Percentiles rank a stretch among this genome's conserved stretches.
These are phyloP conservation scores for Fusarium oligoseptatum DNA, from an alignment of 2,329 filamentous ascomycete genomes.

Conservation along the genomic window DNA sequence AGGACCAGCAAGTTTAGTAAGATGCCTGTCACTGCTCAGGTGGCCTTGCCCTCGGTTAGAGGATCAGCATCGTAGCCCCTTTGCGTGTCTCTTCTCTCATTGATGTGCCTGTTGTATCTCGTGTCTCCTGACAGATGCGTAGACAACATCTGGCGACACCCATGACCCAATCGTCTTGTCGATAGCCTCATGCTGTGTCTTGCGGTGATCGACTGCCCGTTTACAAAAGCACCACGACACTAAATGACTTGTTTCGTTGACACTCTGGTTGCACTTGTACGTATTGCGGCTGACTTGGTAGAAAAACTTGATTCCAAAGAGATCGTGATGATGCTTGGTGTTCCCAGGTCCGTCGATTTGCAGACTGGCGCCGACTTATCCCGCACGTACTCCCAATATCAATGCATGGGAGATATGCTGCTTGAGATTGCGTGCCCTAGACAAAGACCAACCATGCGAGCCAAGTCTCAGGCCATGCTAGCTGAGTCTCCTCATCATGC, in stretches of 20 bases:
- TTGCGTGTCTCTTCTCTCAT: constrained; percentile 9
- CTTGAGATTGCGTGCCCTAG: neutral
- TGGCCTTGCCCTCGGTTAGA: constrained; percentile 10
- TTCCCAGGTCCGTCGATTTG: neutral
- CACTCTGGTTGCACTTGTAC: neutral
- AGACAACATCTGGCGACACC: constrained; percentile 5
- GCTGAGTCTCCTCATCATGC: constrained; percentile 20
- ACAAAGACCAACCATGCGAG: constrained; percentile 10
- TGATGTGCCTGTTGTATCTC: constrained; percentile 17
- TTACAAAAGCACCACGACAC: constrained; percentile 10
- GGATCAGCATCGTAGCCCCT: constrained; percentile 4
- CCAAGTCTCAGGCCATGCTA: constrained; percentile 21
- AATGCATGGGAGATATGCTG: neutral
- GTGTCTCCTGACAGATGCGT: constrained; percentile 18
- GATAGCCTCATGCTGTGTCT: constrained; percentile 4
- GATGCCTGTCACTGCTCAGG: constrained; percentile 14
- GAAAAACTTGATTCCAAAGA: neutral
- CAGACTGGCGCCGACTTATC: neutral
- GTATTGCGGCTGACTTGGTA: neutral
- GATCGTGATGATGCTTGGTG: neutral
- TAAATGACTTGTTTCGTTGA: constrained; percentile 12
- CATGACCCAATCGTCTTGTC: constrained; percentile 18
- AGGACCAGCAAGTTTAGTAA: constrained; percentile 6
- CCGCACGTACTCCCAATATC: constrained; percentile 3
- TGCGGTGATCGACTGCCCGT: constrained; percentile 10